phyloP scores from a whole-genome alignment of 352 stramenopile species.

The Globisporangium uncinulatum region DNA sequence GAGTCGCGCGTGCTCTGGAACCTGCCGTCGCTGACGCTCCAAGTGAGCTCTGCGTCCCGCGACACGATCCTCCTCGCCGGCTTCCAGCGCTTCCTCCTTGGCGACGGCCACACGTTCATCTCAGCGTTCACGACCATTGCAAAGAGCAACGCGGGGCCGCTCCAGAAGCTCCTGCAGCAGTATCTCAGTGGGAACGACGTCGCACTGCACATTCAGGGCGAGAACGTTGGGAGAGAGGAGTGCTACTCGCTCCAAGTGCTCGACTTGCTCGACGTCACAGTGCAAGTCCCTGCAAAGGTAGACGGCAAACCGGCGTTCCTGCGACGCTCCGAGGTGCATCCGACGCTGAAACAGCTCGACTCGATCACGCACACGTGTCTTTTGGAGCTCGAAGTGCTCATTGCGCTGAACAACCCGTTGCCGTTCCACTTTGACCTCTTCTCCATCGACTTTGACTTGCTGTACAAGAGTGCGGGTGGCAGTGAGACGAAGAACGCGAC shows the following conservation, averaged over 20 bases:
- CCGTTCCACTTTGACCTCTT: constrained; percentile 75
- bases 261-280: constrained; percentile 49
- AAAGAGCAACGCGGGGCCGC: constrained; percentile 51
- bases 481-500: constrained; percentile 11
- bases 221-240: constrained; percentile 27
- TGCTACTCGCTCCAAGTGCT: constrained; percentile 74
- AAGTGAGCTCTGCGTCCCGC: constrained; percentile 28
- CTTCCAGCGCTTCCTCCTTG: constrained; percentile 68
- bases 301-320: constrained; percentile 66
- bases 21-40: constrained; percentile 58
- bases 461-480: constrained; percentile 41
- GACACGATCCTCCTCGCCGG: constrained; percentile 56
- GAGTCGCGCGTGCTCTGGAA: constrained; percentile 61
- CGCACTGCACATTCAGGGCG: constrained; percentile 44
- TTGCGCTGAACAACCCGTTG: constrained; percentile 76
- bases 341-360: constrained; percentile 67
- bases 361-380: constrained; percentile 68
- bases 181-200: constrained; percentile 67
- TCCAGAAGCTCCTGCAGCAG: constrained; percentile 63
- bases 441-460: constrained; percentile 56
- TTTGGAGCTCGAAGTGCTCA: constrained; percentile 58
- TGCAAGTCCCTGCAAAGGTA: constrained; percentile 63
- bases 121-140: constrained; percentile 66
- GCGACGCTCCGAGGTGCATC: constrained; percentile 49
- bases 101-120: constrained; percentile 68